phyloP scores from a whole-genome alignment of 805 yeast species.

The Hanseniaspora jakobsenii region DNA sequence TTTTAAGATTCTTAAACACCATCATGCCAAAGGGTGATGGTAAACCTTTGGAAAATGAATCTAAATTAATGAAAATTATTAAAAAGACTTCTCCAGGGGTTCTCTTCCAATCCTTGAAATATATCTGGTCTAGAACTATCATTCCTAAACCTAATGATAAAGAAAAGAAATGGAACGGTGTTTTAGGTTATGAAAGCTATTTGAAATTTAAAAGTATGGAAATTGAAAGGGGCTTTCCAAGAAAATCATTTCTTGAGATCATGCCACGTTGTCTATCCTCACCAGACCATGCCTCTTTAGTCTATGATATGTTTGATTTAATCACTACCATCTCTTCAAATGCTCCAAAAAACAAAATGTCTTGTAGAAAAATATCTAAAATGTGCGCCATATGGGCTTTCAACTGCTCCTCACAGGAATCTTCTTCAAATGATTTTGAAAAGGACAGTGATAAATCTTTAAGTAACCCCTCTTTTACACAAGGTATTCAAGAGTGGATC shows the following conservation, averaged over 20 bases:
- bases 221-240: slow-evolving; percentile 51
- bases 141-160: not conserved
- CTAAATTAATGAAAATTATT: slow-evolving; percentile 33
- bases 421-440: no score
- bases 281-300: slow-evolving; percentile 81
- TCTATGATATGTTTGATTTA: slow-evolving; percentile 74
- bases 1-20: slow-evolving; percentile 43
- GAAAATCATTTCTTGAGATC: slow-evolving; percentile 60
- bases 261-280: slow-evolving; percentile 78
- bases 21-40: slow-evolving; percentile 50
- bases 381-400: slow-evolving; percentile 89
- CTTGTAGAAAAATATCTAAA: slow-evolving; percentile 67
- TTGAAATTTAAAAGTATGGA: slow-evolving; percentile 56
- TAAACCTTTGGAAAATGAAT: slow-evolving; percentile 34
- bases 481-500: slow-evolving; percentile 67
- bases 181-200: slow-evolving; percentile 80
- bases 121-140: slow-evolving; percentile 66
- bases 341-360: slow-evolving; percentile 62
- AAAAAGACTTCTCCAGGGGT: slow-evolving; percentile 53
- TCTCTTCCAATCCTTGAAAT: slow-evolving; percentile 61
- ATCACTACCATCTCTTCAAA: slow-evolving; percentile 67
- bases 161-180: slow-evolving; percentile 48
- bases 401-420: slow-evolving; percentile 27
- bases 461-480: slow-evolving; percentile 37
- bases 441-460: slow-evolving; percentile 26